phyloP scores from a whole-genome alignment of 192 early-diverging fungal genomes.

The Mortierella antarctica region DNA sequence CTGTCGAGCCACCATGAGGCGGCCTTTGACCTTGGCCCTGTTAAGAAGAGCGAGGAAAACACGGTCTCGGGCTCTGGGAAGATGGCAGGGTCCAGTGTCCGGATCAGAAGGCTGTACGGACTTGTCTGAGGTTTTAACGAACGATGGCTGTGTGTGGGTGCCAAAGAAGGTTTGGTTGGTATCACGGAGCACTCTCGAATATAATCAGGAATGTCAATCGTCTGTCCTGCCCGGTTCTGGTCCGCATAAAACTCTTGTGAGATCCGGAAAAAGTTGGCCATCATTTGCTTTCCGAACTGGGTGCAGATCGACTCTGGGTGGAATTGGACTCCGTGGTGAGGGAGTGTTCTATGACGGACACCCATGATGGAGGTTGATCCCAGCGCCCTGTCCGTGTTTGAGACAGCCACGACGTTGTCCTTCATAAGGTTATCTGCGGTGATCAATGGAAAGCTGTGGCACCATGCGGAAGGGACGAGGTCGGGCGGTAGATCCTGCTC shows the following conservation, averaged over 20 bases:
- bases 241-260: constrained; percentile 55
- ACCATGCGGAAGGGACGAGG: constrained; percentile 75
- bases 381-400: constrained; percentile 4
- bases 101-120: constrained; percentile 48
- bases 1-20: constrained; percentile 76
- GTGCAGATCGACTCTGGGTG: constrained; percentile 97
- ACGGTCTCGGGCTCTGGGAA: constrained; percentile 54
- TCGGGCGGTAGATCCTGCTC: constrained; percentile 66
- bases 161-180: background rate
- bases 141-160: background rate
- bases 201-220: constrained; percentile 26
- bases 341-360: constrained; percentile 72
- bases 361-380: constrained; percentile 77
- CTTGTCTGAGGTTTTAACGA: background rate
- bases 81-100: constrained; percentile 27
- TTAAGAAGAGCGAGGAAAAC: constrained; percentile 49
- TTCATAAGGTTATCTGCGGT: constrained; percentile 40
- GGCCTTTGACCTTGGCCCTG: constrained; percentile 32
- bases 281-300: constrained; percentile 74
- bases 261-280: constrained; percentile 78
- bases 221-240: background rate
- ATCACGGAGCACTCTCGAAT: constrained; percentile 30
- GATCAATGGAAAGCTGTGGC: constrained; percentile 47
- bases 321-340: constrained; percentile 93
- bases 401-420: background rate